Percentiles rank a stretch among this genome's conserved stretches.
These are phyloP conservation scores for Fistulinella prunicolor DNA, from an alignment of 768 basidiomycete species.

Conservation along the genomic window DNA sequence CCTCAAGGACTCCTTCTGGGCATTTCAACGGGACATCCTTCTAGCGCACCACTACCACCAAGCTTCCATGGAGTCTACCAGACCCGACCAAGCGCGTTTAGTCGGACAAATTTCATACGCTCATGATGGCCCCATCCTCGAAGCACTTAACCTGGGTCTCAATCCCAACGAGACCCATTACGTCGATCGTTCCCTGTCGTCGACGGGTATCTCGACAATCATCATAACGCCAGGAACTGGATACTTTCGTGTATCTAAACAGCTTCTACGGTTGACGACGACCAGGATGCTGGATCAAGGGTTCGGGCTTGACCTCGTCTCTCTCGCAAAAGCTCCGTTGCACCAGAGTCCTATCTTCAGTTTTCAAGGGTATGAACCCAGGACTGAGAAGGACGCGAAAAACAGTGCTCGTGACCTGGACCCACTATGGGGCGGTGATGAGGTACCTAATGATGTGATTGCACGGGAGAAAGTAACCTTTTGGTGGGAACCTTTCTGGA, in stretches of 20 bases:
- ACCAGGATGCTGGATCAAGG: constrained; percentile 94
- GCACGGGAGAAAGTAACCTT: constrained; percentile 52
- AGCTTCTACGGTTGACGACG: constrained; percentile 85
- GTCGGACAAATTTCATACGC: constrained; percentile 81
- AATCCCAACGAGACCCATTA: constrained; percentile 94
- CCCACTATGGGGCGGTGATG: constrained; percentile 74
- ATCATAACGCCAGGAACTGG: constrained; percentile 93
- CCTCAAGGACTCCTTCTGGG: constrained; percentile 87
- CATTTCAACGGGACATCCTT: constrained; percentile 88
- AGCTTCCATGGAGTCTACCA: constrained; percentile 48
- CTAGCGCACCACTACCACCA: constrained; percentile 87
- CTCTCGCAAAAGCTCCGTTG: constrained; percentile 85
- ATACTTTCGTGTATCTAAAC: constrained; percentile 89
- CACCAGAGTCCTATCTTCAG: constrained; percentile 94
- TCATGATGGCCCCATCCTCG: constrained; percentile 93
- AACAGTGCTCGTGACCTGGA: constrained; percentile 51
- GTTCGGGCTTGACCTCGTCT: constrained; percentile 83
- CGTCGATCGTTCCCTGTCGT: constrained; percentile 88
- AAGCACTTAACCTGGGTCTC: constrained; percentile 88
- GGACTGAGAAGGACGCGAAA: constrained; percentile 48
- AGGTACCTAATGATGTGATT: constrained; percentile 36
- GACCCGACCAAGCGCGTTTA: constrained; percentile 54
- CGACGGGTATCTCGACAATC: constrained; percentile 82
- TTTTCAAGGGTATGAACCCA: constrained; percentile 69
- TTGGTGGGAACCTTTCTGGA: constrained; percentile 93